A percentile compares a stretch with the other conserved stretches of the same genome.
Conservation (phyloP, 352 stramenopile genomes). For the Phytophthora nicotianae region DNA sequence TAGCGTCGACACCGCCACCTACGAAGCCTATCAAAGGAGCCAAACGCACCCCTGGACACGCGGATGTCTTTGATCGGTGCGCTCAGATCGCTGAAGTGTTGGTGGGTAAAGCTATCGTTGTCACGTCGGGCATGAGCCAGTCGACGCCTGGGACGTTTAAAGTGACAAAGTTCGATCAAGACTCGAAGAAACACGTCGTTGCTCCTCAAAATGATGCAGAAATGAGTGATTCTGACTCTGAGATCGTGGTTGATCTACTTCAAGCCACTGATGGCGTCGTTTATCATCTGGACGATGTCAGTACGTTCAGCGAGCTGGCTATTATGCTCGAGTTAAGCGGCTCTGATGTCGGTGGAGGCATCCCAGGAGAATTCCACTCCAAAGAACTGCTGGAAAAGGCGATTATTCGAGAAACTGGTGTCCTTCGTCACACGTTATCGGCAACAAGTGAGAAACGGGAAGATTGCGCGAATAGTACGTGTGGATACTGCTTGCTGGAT, state of each 20-base stretch:
- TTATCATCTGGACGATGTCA: constrained; percentile 32
- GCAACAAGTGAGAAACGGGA: not conserved
- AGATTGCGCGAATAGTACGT: constrained; percentile 6
- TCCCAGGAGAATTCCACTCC: constrained; percentile 39
- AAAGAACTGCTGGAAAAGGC: constrained; percentile 47
- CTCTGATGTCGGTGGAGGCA: constrained; percentile 25
- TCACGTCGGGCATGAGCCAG: constrained; percentile 27
- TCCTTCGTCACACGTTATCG: constrained; percentile 3
- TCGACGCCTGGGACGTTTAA: constrained; percentile 20
- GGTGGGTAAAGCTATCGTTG: constrained; percentile 35
- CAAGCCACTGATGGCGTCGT: constrained; percentile 23
- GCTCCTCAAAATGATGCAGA: not conserved
- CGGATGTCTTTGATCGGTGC: constrained; percentile 18
- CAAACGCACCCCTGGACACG: constrained; percentile 14
- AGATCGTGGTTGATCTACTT: constrained; percentile 32
- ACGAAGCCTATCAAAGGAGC: constrained; percentile 10
- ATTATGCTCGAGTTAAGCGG: constrained; percentile 39
- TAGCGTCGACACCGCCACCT: not conserved
- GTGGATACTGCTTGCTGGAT: constrained; percentile 34
- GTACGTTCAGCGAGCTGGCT: constrained; percentile 35
- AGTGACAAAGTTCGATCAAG: constrained; percentile 30
- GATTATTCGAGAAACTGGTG: constrained; percentile 36
- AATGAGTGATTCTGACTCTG: not conserved
- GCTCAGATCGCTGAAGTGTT: constrained; percentile 34
- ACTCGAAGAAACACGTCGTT: constrained; percentile 27